These are phyloP conservation scores for Leishmania mexicana DNA, from an alignment of 208 protist species.

Conservation along the genomic window DNA sequence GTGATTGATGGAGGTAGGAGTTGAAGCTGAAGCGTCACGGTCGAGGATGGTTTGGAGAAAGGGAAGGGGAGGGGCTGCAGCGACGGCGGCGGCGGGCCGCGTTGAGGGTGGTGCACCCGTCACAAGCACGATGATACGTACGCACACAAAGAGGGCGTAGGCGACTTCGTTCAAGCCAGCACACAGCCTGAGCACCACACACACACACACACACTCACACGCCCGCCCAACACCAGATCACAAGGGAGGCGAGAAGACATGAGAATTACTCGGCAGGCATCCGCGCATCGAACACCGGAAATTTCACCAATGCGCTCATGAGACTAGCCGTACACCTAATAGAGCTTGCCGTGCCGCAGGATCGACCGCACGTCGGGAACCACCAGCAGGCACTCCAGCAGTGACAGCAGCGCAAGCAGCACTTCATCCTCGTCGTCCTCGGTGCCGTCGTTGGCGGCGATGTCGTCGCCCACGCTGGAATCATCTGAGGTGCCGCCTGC, in stretches of 20 bases:
- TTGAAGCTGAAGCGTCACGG: neutral
- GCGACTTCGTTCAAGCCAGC: neutral
- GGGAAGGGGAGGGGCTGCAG: neutral
- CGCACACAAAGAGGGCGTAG: neutral
- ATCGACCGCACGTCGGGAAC: conserved; percentile 86
- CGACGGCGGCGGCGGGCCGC: neutral
- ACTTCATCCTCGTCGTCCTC: conserved; percentile 69
- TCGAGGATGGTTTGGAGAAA: neutral
- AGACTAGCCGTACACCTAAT: conserved; percentile 9
- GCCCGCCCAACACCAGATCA: neutral
- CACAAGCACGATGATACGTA: too few species aligned
- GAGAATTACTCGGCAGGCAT: neutral
- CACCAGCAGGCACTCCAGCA: conserved; percentile 79
- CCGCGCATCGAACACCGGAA: neutral
- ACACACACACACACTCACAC: conserved; percentile 6
- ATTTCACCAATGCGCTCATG: neutral
- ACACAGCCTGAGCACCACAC: neutral
- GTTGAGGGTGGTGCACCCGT: neutral
- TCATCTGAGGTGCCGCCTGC: conserved; percentile 2
- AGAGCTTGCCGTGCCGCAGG: conserved; percentile 68
- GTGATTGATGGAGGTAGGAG: neutral
- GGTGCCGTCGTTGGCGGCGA: conserved; percentile 17
- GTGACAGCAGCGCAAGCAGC: conserved; percentile 66
- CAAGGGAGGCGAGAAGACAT: neutral
- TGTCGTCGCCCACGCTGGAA: conserved; percentile 17